These are phyloP conservation scores for Saussurea involucrata DNA, from an alignment of 129 eudicot genomes.

Conservation along the genomic window DNA sequence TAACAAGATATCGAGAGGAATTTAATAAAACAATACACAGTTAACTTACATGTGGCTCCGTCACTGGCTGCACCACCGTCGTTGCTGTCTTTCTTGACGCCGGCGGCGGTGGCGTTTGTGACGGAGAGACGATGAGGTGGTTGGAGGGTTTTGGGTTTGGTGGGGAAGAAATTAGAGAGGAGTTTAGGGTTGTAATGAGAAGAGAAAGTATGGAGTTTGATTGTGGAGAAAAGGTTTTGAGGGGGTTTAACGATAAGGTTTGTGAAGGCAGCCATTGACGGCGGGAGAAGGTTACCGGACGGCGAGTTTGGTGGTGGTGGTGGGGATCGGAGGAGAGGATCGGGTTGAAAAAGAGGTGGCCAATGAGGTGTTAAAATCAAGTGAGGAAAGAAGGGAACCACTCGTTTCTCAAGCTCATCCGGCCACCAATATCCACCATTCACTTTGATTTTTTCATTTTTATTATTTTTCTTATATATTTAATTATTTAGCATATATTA, in stretches of 20 bases:
- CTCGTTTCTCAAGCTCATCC: slow-evolving; percentile 31
- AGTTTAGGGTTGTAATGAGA: slow-evolving; percentile 14
- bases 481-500: too few species aligned
- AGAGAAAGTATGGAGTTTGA: slow-evolving; percentile 22
- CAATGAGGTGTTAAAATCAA: slow-evolving; percentile 20
- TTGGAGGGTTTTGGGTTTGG: slow-evolving; percentile 19
- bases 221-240: slow-evolving; percentile 28
- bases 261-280: slow-evolving; percentile 61
- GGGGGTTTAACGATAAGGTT: slow-evolving; percentile 53
- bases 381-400: slow-evolving; percentile 23
- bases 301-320: neutral
- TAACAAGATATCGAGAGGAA: too few species aligned
- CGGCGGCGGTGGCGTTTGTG: slow-evolving; percentile 32
- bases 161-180: slow-evolving; percentile 17
- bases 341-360: slow-evolving; percentile 24
- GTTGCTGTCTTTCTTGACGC: neutral
- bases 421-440: slow-evolving; percentile 27
- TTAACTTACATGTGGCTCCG: too few species aligned
- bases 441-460: slow-evolving; percentile 26
- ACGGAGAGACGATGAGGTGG: neutral
- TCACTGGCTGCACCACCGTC: slow-evolving; percentile 10
- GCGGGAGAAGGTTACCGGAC: neutral
- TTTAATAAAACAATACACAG: too few species aligned
- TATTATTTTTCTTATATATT: neutral
- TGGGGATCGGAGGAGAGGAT: neutral